These are phyloP conservation scores for Elaeis oleifera DNA, from an alignment of 202 grass and related monocot species.

Conservation along the genomic window DNA sequence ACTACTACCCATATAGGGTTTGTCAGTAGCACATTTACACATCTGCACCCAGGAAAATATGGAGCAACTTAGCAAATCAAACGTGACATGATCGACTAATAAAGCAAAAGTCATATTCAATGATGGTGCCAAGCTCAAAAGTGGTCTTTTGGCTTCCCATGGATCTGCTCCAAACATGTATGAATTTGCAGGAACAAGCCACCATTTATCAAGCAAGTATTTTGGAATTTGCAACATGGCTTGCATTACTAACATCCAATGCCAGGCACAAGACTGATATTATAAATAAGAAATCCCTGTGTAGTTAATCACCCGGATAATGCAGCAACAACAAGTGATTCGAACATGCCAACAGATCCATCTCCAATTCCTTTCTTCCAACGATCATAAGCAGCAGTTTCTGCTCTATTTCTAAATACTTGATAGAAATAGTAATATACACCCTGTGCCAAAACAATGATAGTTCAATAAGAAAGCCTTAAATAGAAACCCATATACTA, in stretches of 20 bases:
- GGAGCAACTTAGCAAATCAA: background rate
- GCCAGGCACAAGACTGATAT: background rate
- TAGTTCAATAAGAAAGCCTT: background rate
- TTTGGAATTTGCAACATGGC: no score
- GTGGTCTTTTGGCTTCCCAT: background rate
- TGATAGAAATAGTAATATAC: slow-evolving; percentile 99
- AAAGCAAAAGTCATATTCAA: background rate
- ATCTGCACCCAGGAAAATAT: slow-evolving; percentile 38
- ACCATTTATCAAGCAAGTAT: no score
- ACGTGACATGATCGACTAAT: background rate
- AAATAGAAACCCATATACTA: background rate
- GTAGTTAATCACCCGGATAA: slow-evolving; percentile 54
- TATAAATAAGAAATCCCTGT: slow-evolving; percentile 4
- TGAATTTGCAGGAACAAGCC: no score
- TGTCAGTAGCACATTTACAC: slow-evolving; percentile 85
- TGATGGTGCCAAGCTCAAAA: background rate
- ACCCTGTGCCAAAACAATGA: slow-evolving; percentile 35
- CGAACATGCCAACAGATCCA: slow-evolving; percentile 83
- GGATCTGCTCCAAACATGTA: no score
- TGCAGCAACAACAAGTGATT: slow-evolving; percentile 81
- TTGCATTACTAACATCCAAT: no score
- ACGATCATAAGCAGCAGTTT: slow-evolving; percentile 45
- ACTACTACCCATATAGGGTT: slow-evolving; percentile 94
- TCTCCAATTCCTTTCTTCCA: slow-evolving; percentile 59
- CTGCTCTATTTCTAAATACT: slow-evolving; percentile 67